Evolutionary conservation across 2,329 filamentous ascomycete species (phyloP), one percentile per base, ranked within the genome.

Genomic region (Apiospora koreana): DNA sequence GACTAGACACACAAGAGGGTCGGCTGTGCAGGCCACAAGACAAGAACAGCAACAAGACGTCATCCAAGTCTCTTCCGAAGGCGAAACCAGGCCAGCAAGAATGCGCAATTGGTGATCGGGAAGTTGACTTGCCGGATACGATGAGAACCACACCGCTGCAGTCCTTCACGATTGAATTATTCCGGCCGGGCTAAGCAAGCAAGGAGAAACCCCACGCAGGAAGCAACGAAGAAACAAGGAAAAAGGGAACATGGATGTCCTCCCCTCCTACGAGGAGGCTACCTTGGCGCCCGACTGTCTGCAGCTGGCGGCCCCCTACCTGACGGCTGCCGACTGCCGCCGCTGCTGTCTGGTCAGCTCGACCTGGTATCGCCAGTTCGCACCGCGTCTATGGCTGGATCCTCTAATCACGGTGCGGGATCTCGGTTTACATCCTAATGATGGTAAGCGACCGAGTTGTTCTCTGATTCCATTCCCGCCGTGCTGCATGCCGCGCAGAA

Each of bases 191-290:
- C 54, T 62, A 62, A 58, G 28, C 16, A 43, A 16, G 46, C 46
- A 48, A 58, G 25, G 35, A 3, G 35, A 35, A 54, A 58, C 25
- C 50, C 50, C 50, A 58, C 50, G 50, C 31, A 58, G 28, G 38
- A 62, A 31, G 28, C 31, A 12, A 38, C 8, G 3, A 28, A 9
- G 12, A 38, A 62, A n/a, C 16, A 38, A 38, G 31, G 35, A 23
- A 35, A 35, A n/a, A n/a, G 21, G 9, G 31, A 62, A 31, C 28
- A 80, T 82, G 79, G 78, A 80, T 10, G 71, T 75, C 14, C 82
- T 85, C n/a, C 87, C 88, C 1, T 87, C 87, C 0, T 90, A 90
- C 76, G 79, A 82, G 67, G 83, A 88, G 71, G 87, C 88, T 68
- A 83, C 81, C 2, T 75, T 80, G 9, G 78, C 76, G 12, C 75